These are phyloP conservation scores for Lentinula sp. DNA, from an alignment of 768 basidiomycete genomes.

Conservation along the genomic window DNA sequence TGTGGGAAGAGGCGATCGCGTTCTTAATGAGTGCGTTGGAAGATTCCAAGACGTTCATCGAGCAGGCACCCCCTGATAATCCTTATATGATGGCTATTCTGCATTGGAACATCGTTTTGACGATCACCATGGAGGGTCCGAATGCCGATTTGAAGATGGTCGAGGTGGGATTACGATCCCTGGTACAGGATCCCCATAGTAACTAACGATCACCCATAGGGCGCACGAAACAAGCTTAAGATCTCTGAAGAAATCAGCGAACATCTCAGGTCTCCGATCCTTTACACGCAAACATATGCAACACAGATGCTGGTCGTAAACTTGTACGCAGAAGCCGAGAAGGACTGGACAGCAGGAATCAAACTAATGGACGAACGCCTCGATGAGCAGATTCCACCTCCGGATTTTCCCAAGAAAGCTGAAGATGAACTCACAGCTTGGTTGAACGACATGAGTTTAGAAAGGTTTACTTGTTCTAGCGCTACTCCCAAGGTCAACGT, in stretches of 20 bases:
- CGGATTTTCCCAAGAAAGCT: neutral
- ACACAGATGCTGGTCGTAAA: neutral
- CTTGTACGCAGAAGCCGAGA: neutral
- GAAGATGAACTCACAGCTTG: neutral
- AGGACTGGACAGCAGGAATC: neutral
- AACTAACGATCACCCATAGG: neutral
- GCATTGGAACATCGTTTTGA: constrained; percentile 56
- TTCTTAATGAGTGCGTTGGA: constrained; percentile 55
- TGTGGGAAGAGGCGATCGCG: constrained; percentile 58
- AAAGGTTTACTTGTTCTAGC: neutral
- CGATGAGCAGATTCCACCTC: neutral
- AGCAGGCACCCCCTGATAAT: constrained; percentile 55
- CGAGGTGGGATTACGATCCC: neutral
- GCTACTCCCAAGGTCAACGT: neutral
- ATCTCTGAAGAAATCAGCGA: neutral
- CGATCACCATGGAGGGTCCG: constrained; percentile 31
- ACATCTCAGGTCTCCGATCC: neutral
- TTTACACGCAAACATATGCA: neutral
- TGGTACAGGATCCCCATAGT: neutral
- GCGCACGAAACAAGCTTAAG: neutral
- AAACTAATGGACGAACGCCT: neutral
- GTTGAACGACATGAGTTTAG: neutral
- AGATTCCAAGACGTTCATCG: constrained; percentile 51
- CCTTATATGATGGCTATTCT: constrained; percentile 52
- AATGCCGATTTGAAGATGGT: constrained; percentile 15